Percentiles rank a stretch among this genome's conserved stretches.
phyloP scores from a whole-genome alignment of 2,329 filamentous ascomycete genomes.

The Colletotrichum sp. region DNA sequence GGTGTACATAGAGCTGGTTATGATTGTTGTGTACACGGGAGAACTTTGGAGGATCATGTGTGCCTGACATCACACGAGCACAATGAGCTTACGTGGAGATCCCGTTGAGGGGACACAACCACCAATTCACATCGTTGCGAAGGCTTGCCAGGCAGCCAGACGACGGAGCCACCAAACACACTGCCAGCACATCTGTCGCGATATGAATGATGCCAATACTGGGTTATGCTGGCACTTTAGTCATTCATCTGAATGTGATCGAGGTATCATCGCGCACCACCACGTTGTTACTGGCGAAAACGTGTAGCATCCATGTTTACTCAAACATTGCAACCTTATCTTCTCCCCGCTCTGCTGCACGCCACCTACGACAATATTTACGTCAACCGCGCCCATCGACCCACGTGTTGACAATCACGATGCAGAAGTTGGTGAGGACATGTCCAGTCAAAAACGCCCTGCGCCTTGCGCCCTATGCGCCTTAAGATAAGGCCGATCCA shows the following conservation, averaged over 20 bases:
- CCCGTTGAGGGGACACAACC: accelerated
- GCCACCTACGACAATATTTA: neutral
- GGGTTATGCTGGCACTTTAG: accelerated
- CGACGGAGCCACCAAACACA: accelerated
- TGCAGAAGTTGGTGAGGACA: neutral
- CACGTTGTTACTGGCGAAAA: neutral
- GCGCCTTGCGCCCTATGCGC: neutral
- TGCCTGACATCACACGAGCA: neutral
- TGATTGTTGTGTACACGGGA: accelerated
- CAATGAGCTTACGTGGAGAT: neutral
- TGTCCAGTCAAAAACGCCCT: neutral
- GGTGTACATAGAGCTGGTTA: too few species aligned
- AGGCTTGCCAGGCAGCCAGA: too few species aligned
- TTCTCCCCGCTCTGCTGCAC: neutral
- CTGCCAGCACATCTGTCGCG: accelerated
- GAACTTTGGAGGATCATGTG: neutral
- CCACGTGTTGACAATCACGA: neutral
- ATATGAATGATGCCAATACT: neutral
- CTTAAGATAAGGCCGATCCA: neutral
- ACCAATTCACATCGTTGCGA: too few species aligned
- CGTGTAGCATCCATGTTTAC: neutral
- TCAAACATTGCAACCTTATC: neutral
- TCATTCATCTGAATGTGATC: neutral
- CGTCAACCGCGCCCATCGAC: neutral
- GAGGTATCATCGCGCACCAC: neutral